A percentile compares a stretch with the other conserved stretches of the same genome.
Evolutionary conservation across 257 asterid species (phyloP).

Genomic region (Nicotiana obtusifolia): DNA sequence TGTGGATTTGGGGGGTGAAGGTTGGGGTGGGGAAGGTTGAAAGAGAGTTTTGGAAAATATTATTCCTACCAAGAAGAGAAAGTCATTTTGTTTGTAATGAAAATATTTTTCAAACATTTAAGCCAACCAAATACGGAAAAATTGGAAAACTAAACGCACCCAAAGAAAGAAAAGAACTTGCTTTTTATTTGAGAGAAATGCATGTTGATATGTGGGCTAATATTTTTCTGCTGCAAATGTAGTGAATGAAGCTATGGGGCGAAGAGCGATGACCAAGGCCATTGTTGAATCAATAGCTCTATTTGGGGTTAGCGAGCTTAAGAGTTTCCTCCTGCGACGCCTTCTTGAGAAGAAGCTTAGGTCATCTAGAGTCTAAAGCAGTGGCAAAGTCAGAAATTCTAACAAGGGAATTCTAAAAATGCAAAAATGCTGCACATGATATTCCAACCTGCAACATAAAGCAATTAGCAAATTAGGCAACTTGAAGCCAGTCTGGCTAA

Average conservation of each 20-base stretch:
- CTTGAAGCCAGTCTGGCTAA: background rate
- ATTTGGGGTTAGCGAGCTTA: conserved; percentile 40
- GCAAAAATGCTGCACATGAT: background rate
- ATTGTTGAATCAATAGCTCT: conserved; percentile 61
- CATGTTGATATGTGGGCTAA: background rate
- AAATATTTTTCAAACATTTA: too few species aligned
- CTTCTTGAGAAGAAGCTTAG: conserved; percentile 62
- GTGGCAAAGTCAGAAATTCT: background rate
- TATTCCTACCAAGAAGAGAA: too few species aligned
- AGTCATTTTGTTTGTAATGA: too few species aligned
- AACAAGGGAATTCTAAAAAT: too few species aligned
- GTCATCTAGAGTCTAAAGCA: conserved; percentile 52
- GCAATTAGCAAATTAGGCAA: background rate
- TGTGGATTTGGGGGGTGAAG: too few species aligned
- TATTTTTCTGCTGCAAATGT: conserved; percentile 11
- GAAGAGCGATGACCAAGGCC: conserved; percentile 64
- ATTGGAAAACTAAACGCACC: background rate
- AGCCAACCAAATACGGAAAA: too few species aligned
- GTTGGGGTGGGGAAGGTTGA: too few species aligned
- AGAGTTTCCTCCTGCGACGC: conserved; percentile 55
- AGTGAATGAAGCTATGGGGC: conserved; percentile 67
- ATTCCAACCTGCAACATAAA: background rate
- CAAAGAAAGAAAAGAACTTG: background rate
- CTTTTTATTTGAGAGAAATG: background rate
- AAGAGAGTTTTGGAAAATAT: too few species aligned